Evolutionary conservation across 306 rosid species (phyloP), one percentile per base, ranked within the genome.

Genomic region (Trichosanthes truncata): DNA sequence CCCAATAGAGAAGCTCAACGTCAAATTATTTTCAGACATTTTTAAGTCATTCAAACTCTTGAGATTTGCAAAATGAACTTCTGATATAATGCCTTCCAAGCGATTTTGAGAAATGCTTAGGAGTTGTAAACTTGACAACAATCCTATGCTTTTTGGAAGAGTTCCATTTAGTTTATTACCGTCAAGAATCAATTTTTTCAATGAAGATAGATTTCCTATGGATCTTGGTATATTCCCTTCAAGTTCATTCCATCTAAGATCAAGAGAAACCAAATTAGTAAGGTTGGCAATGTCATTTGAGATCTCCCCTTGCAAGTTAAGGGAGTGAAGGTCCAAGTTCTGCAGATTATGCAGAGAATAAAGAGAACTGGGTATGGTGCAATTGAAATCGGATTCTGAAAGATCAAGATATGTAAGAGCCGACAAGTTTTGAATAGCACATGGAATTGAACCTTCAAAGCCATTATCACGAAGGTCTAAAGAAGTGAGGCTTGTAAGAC

Each of bases 121-220:
- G 1, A 1, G 33, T 29, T 29, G 33, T 29, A 29, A 46, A 3
- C 49, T 60, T 3, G 36, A 9, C 11, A 81, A 35, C 0, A 53
- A 65, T 9, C 80, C 83, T 13, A 74, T 6, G 8, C 7, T 21
- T 48, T 81, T 36, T 14, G 77, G 82, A 26, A 83, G 60, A 31
- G 63, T 25, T 31, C 72, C 85, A 7, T 62, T 79, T 0, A 83
- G 15, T n/a, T 74, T 3, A n/a, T n/a, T n/a, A n/a, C n/a, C n/a
- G n/a, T n/a, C 10, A 25, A 57, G 65, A 7, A 8, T 3, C 33
- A 61, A 26, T 26, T 25, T 10, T 29, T 23, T 0, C 21, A 83
- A 66, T 13, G 59, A 73, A 9, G 71, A 74, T 6, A 79, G 26
- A 0, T 53, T 79, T 12, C 83, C 78, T 6, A 79, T 7, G 14